Evolutionary conservation across 2,329 filamentous ascomycete species (phyloP).

Genomic region (Boeremia exigua): DNA sequence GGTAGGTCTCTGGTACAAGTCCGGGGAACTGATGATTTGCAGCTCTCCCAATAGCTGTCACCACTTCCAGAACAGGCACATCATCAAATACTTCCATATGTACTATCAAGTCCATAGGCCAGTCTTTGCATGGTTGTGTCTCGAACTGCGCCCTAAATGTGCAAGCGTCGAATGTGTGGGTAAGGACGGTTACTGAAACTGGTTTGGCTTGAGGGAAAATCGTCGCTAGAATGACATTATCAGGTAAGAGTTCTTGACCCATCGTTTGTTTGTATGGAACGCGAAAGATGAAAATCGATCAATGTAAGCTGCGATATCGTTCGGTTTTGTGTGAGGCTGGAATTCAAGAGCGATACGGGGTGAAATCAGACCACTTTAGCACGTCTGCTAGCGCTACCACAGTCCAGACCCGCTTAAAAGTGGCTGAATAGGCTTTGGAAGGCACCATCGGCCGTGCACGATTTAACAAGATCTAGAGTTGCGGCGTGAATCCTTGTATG

Average conservation of each 20-base stretch:
- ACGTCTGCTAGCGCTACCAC: background rate
- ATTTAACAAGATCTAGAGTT: constrained; percentile 13
- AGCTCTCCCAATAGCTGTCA: constrained; percentile 8
- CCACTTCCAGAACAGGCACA: constrained; percentile 5
- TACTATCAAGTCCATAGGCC: constrained; percentile 11
- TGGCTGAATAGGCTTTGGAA: constrained; percentile 3
- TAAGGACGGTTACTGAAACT: constrained; percentile 4
- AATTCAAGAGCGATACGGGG: background rate
- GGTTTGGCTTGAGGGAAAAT: constrained; percentile 9
- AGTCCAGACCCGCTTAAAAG: constrained; percentile 6
- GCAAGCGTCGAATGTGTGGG: constrained; percentile 10
- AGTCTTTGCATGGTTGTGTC: constrained; percentile 5
- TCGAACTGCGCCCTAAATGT: constrained; percentile 14
- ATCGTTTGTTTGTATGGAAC: constrained; percentile 1
- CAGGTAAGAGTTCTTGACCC: constrained; percentile 11
- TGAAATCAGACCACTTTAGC: constrained; percentile 12
- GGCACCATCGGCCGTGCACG: constrained; percentile 6
- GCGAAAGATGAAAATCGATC: background rate
- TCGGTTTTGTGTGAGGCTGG: constrained; percentile 1
- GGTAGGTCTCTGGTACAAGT: constrained; percentile 9
- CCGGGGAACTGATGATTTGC: constrained; percentile 14
- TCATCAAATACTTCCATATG: constrained; percentile 7
- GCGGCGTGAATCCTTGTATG: constrained; percentile 4
- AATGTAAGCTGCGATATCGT: background rate
- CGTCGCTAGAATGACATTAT: constrained; percentile 12